These are phyloP conservation scores for Crithidia acanthocephali DNA, from an alignment of 208 protist genomes.

Conservation along the genomic window DNA sequence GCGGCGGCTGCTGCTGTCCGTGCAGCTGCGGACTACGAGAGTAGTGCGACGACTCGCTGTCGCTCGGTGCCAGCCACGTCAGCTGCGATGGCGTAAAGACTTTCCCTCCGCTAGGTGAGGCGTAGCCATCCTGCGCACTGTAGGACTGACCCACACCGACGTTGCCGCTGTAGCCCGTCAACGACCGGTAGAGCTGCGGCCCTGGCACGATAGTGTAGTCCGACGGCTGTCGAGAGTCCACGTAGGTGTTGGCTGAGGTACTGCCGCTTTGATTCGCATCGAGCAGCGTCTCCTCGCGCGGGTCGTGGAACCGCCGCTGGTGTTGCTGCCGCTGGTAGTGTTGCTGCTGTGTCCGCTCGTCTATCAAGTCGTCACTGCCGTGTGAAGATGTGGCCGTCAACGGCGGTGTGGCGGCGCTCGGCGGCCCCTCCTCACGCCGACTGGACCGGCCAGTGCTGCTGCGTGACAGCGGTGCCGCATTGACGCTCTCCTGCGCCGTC, in stretches of 20 bases:
- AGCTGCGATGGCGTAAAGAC: constrained; percentile 1
- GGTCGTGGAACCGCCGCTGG: too few relatives aligned
- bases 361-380: too few relatives aligned
- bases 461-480: too few relatives aligned
- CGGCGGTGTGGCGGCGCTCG: too few relatives aligned
- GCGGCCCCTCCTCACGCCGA: too few relatives aligned
- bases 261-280: not conserved
- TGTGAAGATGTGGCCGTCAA: too few relatives aligned
- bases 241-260: not conserved
- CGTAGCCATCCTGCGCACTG: not conserved
- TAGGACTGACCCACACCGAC: not conserved
- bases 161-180: not conserved
- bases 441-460: too few relatives aligned
- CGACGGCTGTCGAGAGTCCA: not conserved
- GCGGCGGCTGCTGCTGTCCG: not conserved
- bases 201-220: not conserved
- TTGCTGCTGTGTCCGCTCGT: not conserved
- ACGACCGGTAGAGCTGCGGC: not conserved
- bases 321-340: not conserved
- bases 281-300: not conserved
- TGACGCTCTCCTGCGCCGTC: too few relatives aligned
- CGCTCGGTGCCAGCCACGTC: not conserved
- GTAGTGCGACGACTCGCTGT: constrained; percentile 3
- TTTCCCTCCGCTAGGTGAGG: not conserved
- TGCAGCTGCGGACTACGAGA: constrained; percentile 6